Evolutionary conservation across 2,329 filamentous ascomycete genomes (phyloP).

Genomic region (Phaeosphaeriaceae sp.): DNA sequence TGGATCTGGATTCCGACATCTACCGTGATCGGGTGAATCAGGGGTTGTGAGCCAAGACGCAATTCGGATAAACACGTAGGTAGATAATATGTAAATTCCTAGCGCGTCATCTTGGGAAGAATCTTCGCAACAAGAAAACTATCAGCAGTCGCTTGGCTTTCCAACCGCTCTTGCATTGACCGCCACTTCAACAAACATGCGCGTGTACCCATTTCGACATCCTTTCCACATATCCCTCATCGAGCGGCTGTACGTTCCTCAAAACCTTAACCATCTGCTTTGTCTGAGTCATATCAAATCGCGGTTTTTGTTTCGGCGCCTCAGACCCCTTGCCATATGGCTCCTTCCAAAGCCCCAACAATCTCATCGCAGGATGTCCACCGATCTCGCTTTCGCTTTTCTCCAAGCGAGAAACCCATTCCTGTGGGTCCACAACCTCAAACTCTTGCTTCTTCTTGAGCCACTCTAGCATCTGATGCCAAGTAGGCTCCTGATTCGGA

Average conservation of each 20-base stretch:
- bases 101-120: too few relatives aligned
- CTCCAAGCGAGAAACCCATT: conserved; percentile 54
- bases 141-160: too few relatives aligned
- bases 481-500: conserved; percentile 51
- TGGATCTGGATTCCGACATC: too few relatives aligned
- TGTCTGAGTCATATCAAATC: conserved; percentile 31
- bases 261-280: conserved; percentile 26
- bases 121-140: too few relatives aligned
- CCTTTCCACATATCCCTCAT: conserved; percentile 51
- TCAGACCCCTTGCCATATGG: conserved; percentile 41
- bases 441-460: conserved; percentile 47
- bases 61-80: too few relatives aligned
- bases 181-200: conserved; percentile 7
- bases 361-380: conserved; percentile 54
- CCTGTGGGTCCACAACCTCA: conserved; percentile 49
- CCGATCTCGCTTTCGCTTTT: conserved; percentile 28
- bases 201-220: conserved; percentile 48
- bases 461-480: conserved; percentile 57
- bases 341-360: conserved; percentile 59
- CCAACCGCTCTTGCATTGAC: too few relatives aligned
- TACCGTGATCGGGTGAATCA: too few relatives aligned
- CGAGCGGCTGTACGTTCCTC: conserved; percentile 45
- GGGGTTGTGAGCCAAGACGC: too few relatives aligned
- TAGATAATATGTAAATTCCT: too few relatives aligned
- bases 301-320: conserved; percentile 5